Conservation (phyloP, 345 rosid genomes). For the Eucalyptus viminalis region DNA sequence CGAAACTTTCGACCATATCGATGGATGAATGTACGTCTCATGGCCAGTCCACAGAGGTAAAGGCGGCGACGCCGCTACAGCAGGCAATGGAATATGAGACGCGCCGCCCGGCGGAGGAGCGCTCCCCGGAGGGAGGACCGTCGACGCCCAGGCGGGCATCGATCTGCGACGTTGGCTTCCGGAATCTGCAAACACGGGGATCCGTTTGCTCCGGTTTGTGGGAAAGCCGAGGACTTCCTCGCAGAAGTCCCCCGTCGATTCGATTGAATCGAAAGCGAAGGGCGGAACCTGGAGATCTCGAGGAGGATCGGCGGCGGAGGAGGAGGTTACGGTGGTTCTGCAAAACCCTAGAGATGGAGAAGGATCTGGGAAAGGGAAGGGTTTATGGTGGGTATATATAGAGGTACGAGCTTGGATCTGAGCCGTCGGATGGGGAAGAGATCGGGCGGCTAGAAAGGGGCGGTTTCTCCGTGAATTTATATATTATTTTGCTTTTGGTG, state of each 20-base stretch:
- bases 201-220: constrained; percentile 1
- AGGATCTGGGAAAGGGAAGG: not conserved
- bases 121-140: constrained; percentile 3
- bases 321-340: too few relatives aligned
- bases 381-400: not conserved
- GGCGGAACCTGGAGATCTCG: not conserved
- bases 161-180: constrained; percentile 12
- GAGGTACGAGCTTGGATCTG: not conserved
- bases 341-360: not conserved
- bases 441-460: not conserved
- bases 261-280: not conserved
- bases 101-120: constrained; percentile 10
- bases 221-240: constrained; percentile 1
- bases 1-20: not conserved
- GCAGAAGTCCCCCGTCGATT: constrained; percentile 22
- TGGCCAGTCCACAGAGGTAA: constrained; percentile 23
- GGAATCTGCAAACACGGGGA: constrained; percentile 20
- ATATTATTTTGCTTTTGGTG: not conserved
- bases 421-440: not conserved
- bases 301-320: not conserved
- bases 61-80: constrained; percentile 32
- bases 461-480: not conserved
- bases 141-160: constrained; percentile 2
- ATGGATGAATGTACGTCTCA: not conserved
- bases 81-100: constrained; percentile 25